Base-by-base conservation (phyloP, 2,329 filamentous ascomycete species). In the Pseudogymnoascus sp. region DNA sequence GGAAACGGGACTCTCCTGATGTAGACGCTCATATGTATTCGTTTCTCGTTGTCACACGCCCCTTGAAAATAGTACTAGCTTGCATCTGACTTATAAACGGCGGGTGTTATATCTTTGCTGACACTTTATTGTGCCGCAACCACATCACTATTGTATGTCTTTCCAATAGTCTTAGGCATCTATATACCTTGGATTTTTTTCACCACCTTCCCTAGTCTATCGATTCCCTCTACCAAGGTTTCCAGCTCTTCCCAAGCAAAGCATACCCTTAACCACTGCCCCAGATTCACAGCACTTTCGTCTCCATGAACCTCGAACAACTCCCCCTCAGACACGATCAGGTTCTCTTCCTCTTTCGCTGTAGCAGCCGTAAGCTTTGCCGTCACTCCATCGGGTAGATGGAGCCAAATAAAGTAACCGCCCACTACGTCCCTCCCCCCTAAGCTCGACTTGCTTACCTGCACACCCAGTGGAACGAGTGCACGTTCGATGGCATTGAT, bases 371-470 rank as follows among this genome's bases (percentile, higher is more conserved):
- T 47, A 73, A 72, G 65, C 73, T 70, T 31, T 76, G 78, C 41
- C 85, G 67, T 1, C 70, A 73, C 24, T 65, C 64, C 2, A 21
- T 65, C 64, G 21, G 85, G 85, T 11, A 88, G 71, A 4, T 74
- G 73, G 7, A 88, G 72, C 82, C 84, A 88, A 59, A 87, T 76
- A 71, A 88, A 89, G 69, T 86, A 88, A 0, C 86, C 85, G 2
- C 85, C 85, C n/a, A 64, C 31, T 4, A 54, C 47, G 11, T 61
- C 58, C n/a, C 35, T 36, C 15, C 41, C 40, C 31, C 50, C 60
- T 59, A 63, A 8, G 31, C 44, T 54, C 47, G 29, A 15, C 21
- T 61, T 61, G 4, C 29, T 35, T 24, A 71, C 59, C 7, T 59
- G 40, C 7, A 70, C 62, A 50, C 67, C 68, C 1, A 69, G 61